phyloP scores from a whole-genome alignment of 2,329 filamentous ascomycete genomes.

The Cercospora brassicicola region DNA sequence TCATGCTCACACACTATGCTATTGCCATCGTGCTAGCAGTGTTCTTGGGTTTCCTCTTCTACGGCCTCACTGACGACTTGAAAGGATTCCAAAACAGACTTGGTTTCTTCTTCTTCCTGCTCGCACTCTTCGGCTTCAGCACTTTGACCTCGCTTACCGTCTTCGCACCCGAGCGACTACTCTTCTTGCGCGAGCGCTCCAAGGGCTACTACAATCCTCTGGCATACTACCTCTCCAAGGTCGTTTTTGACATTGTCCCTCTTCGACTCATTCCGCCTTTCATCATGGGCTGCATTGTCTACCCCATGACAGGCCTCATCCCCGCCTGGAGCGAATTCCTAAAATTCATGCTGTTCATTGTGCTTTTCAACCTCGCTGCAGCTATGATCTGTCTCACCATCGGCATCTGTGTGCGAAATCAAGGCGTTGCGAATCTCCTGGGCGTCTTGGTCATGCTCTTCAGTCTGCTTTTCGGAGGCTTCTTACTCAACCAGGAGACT shows the following conservation, averaged over 20 bases:
- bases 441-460: conserved; percentile 97
- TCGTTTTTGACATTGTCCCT: conserved; percentile 96
- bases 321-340: conserved; percentile 80
- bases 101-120: conserved; percentile 94
- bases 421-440: conserved; percentile 86
- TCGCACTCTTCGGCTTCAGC: conserved; percentile 94
- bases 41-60: conserved; percentile 92
- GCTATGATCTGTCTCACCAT: conserved; percentile 94
- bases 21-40: conserved; percentile 94
- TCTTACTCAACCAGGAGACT: conserved; percentile 90
- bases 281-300: conserved; percentile 92
- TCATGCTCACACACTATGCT: conserved; percentile 98
- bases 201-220: conserved; percentile 95
- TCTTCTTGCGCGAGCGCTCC: conserved; percentile 90
- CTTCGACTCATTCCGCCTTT: conserved; percentile 92
- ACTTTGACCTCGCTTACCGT: conserved; percentile 91
- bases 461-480: conserved; percentile 87
- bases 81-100: conserved; percentile 96
- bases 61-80: conserved; percentile 92
- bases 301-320: conserved; percentile 94
- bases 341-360: conserved; percentile 85
- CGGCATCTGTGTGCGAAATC: conserved; percentile 90
- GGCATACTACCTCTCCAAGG: conserved; percentile 92
- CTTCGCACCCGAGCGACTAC: conserved; percentile 83
- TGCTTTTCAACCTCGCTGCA: conserved; percentile 93